Evolutionary conservation across 2,329 filamentous ascomycete genomes (phyloP), one percentile per base, ranked within the genome.

Genomic region (Coniella lustricola): DNA sequence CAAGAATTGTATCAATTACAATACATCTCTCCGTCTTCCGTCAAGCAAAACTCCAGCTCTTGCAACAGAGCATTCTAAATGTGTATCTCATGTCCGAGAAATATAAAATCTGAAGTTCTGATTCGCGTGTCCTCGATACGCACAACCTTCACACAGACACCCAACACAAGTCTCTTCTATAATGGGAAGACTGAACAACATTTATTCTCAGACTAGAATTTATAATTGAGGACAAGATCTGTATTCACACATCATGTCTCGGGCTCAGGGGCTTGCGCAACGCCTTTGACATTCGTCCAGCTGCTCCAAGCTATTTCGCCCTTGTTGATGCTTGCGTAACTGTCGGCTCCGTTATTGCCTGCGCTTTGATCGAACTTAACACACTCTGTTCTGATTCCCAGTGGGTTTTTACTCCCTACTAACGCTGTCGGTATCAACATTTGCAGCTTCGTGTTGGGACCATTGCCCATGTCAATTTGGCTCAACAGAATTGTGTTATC

Each of bases 301-400:
- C 38, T 41, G 22, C 38, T 41, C 38, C 38, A 41, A 22, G 16
- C 38, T 41, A 41, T 41, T 22, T 41, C 38, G 17, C 38, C 38
- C 12, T 41, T 31, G 7, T 41, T 41, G 10, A 41, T 41, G 21
- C 38, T 41, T 41, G 38, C 38, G 29, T n/a, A 29, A 22, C 38
- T 41, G 16, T 31, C 38, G 22, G 38, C 38, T 22, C 38, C 38
- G n/a, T n/a, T n/a, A n/a, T n/a, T n/a, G n/a, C n/a, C n/a, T 41
- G 21, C 38, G 21, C 21, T 41, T 31, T 21, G 20, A 12, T 41
- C 21, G 38, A 41, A 41, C 12, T 31, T 41, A 22, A 29, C 38
- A 41, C 38, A 41, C 38, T 41, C 38, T 41, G 21, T 41, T n/a
- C 38, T 41, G 7, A 41, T 41, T 41, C 14, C 14, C 22, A 41